These are phyloP conservation scores for Coprinellus aureogranulatus DNA, from an alignment of 768 basidiomycete species.

Conservation along the genomic window DNA sequence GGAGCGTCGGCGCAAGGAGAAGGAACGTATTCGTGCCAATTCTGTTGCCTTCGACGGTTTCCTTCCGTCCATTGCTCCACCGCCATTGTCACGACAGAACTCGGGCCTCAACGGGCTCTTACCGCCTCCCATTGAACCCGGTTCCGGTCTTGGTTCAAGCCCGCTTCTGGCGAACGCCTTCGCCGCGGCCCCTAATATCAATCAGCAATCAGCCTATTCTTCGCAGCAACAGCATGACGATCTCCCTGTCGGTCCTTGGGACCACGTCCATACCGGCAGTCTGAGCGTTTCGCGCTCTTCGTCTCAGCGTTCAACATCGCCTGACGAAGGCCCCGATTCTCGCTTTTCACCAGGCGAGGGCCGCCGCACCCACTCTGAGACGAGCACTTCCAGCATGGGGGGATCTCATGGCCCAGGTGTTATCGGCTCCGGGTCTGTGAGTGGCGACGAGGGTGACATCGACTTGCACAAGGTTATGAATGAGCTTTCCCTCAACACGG, in stretches of 20 bases:
- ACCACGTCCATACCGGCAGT: conserved; percentile 24
- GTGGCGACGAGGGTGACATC: conserved; percentile 20
- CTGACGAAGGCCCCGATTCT: conserved; percentile 12
- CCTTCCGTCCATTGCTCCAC: conserved; percentile 45
- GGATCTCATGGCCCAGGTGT: conserved; percentile 21
- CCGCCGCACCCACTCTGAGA: conserved; percentile 20
- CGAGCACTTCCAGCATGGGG: conserved; percentile 31
- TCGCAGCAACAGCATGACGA: conserved; percentile 23
- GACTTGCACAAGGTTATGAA: conserved; percentile 41
- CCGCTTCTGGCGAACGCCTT: conserved; percentile 17
- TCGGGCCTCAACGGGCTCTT: conserved; percentile 25
- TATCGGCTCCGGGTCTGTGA: conserved; percentile 17
- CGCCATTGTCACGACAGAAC: conserved; percentile 38
- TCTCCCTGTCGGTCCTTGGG: conserved; percentile 43
- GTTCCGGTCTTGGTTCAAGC: conserved; percentile 19
- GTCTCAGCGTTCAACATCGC: conserved; percentile 38
- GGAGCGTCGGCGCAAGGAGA: conserved; percentile 50
- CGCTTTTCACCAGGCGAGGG: neutral
- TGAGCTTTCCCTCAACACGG: conserved; percentile 53
- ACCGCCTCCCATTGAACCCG: conserved; percentile 16
- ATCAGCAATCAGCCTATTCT: neutral
- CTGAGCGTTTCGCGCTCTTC: conserved; percentile 8
- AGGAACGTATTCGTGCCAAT: conserved; percentile 45
- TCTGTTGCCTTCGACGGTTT: conserved; percentile 73
- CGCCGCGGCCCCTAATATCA: conserved; percentile 5